A percentile compares a stretch with the other conserved stretches of the same genome.
Conservation (phyloP, 2,329 filamentous ascomycete genomes). For the Phoma herbarum region DNA sequence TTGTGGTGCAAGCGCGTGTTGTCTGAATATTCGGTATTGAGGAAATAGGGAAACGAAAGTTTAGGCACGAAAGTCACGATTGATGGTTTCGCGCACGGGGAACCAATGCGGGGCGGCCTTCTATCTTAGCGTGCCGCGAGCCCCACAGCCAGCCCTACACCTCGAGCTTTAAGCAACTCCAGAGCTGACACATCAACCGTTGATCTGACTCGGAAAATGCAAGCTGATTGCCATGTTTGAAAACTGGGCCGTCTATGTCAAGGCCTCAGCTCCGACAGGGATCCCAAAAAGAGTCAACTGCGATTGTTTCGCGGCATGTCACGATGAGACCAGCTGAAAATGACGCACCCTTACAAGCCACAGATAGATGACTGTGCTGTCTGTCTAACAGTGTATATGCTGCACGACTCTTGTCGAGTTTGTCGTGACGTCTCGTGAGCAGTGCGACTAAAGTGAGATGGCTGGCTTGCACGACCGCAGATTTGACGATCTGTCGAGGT, state of each 20-base stretch:
- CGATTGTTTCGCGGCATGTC: background rate
- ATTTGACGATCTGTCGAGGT: conserved; percentile 12
- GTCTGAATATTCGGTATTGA: background rate
- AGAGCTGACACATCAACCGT: conserved; percentile 1
- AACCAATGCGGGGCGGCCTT: conserved; percentile 16
- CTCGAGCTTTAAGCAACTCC: conserved; percentile 16
- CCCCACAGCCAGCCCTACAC: conserved; percentile 22
- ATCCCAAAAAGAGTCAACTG: background rate
- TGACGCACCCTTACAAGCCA: conserved; percentile 3
- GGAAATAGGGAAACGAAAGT: conserved; percentile 16
- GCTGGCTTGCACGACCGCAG: conserved; percentile 8
- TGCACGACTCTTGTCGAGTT: no score
- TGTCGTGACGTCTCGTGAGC: background rate
- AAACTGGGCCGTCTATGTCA: background rate
- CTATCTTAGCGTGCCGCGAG: conserved; percentile 1
- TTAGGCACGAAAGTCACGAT: conserved; percentile 28
- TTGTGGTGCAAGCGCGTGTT: background rate
- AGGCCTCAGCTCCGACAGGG: background rate
- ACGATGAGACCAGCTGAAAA: background rate
- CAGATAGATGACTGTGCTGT: background rate
- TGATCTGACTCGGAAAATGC: background rate
- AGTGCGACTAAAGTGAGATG: conserved; percentile 7
- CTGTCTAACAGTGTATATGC: background rate
- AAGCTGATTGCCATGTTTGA: background rate
- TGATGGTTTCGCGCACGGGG: conserved; percentile 12